phyloP scores from a whole-genome alignment of 2,329 filamentous ascomycete genomes.

The Pseudocercospora fuligena region DNA sequence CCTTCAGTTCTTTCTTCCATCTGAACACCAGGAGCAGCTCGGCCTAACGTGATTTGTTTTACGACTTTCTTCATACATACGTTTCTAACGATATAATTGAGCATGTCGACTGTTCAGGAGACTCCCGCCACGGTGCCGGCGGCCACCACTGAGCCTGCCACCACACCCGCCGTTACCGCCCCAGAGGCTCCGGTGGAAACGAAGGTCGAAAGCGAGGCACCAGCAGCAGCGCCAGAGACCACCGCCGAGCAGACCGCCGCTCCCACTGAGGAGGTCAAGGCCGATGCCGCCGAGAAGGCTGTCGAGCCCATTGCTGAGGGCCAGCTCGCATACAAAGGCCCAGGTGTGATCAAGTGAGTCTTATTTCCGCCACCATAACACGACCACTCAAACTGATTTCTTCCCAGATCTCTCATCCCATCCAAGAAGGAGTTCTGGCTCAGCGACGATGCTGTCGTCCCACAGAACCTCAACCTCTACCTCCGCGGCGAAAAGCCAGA shows the following conservation, averaged over 20 bases:
- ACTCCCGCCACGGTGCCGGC: slow-evolving; percentile 25
- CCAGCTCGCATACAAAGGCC: slow-evolving; percentile 84
- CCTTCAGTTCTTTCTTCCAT: background rate
- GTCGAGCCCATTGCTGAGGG: slow-evolving; percentile 79
- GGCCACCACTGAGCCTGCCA: slow-evolving; percentile 36
- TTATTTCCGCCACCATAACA: background rate
- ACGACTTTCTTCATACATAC: background rate
- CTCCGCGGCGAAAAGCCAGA: slow-evolving; percentile 86
- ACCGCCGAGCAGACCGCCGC: slow-evolving; percentile 44
- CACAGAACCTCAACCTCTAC: slow-evolving; percentile 75
- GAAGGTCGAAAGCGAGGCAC: slow-evolving; percentile 46
- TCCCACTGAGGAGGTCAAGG: slow-evolving; percentile 49
- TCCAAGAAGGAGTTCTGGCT: slow-evolving; percentile 85
- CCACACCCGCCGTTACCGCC: slow-evolving; percentile 45
- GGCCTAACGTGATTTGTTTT: background rate
- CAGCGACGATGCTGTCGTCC: slow-evolving; percentile 69
- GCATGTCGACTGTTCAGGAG: slow-evolving; percentile 37
- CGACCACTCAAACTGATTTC: slow-evolving; percentile 17
- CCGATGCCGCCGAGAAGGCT: slow-evolving; percentile 51
- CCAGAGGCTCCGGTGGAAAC: slow-evolving; percentile 42
- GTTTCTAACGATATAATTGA: background rate
- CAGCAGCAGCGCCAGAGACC: slow-evolving; percentile 29
- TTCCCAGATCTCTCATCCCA: slow-evolving; percentile 78
- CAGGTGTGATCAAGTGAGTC: slow-evolving; percentile 85
- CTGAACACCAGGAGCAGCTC: background rate